A percentile compares a stretch with the other conserved stretches of the same genome.
phyloP scores from a whole-genome alignment of 768 basidiomycete genomes.

The Psilocybe sp. region DNA sequence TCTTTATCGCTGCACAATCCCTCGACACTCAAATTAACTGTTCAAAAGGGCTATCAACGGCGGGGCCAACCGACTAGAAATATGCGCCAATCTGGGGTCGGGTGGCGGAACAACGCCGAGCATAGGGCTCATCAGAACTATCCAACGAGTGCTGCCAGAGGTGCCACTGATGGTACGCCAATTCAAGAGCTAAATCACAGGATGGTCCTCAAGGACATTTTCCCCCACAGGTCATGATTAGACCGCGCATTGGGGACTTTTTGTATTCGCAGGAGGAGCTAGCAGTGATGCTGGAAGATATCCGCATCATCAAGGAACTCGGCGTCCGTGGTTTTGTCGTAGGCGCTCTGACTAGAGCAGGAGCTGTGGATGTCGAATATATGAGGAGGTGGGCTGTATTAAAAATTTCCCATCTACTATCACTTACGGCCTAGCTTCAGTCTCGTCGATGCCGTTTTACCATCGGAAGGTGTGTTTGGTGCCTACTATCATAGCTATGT shows the following conservation, averaged over 20 bases:
- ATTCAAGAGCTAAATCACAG: background rate
- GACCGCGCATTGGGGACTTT: constrained; percentile 80
- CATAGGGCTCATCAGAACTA: constrained; percentile 63
- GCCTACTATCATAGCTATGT: background rate
- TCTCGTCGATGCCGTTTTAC: constrained; percentile 53
- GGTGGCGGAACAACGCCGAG: constrained; percentile 86
- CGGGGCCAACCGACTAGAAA: constrained; percentile 74
- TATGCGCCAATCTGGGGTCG: constrained; percentile 65
- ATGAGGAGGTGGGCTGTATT: constrained; percentile 49
- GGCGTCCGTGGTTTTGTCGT: constrained; percentile 68
- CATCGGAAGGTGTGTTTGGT: constrained; percentile 53
- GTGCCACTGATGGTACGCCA: constrained; percentile 63
- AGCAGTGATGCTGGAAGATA: constrained; percentile 74
- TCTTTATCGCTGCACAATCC: background rate
- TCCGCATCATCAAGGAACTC: constrained; percentile 53
- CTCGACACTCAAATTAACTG: background rate
- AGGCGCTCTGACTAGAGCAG: constrained; percentile 55
- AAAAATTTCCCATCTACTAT: background rate
- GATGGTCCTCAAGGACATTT: background rate
- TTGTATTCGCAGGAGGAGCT: constrained; percentile 66
- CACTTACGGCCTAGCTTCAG: constrained; percentile 24
- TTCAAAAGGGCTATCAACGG: constrained; percentile 58
- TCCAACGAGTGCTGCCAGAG: constrained; percentile 42
- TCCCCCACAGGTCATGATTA: constrained; percentile 64
- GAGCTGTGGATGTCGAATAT: constrained; percentile 54